Conservation (phyloP, 129 eudicot species). For the Oenanthe sinensis region DNA sequence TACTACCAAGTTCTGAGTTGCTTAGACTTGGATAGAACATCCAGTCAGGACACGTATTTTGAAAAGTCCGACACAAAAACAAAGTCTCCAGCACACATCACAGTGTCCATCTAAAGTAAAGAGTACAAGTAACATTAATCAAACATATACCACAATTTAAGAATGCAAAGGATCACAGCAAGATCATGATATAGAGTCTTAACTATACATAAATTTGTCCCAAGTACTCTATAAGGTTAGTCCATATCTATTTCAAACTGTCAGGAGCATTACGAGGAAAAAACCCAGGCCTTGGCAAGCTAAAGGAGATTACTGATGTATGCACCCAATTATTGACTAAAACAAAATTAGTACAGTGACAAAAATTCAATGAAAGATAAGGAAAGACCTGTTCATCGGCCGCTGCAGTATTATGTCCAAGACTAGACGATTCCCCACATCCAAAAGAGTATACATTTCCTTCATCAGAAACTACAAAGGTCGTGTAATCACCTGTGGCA, state of each 20-base stretch:
- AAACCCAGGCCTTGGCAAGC: background rate
- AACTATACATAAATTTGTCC: background rate
- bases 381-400: constrained; percentile 63
- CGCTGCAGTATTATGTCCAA: constrained; percentile 63
- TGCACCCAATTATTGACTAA: background rate
- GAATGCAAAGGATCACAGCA: background rate
- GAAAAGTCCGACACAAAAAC: background rate
- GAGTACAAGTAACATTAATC: background rate
- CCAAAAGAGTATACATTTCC: constrained; percentile 95
- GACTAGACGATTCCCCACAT: constrained; percentile 92
- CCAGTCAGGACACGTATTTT: background rate
- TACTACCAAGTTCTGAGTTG: background rate
- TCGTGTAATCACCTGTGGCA: constrained; percentile 95
- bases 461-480: constrained; percentile 72
- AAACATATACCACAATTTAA: background rate
- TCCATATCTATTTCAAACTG: background rate
- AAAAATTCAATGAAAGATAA: background rate
- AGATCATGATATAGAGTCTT: background rate
- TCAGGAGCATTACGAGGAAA: background rate
- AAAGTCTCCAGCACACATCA: background rate
- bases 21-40: background rate
- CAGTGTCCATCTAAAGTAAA: background rate
- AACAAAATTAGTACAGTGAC: background rate
- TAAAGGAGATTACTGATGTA: background rate
- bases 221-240: background rate